Conservation (phyloP, 441 rosid species). For the Biscutella laevigata region DNA sequence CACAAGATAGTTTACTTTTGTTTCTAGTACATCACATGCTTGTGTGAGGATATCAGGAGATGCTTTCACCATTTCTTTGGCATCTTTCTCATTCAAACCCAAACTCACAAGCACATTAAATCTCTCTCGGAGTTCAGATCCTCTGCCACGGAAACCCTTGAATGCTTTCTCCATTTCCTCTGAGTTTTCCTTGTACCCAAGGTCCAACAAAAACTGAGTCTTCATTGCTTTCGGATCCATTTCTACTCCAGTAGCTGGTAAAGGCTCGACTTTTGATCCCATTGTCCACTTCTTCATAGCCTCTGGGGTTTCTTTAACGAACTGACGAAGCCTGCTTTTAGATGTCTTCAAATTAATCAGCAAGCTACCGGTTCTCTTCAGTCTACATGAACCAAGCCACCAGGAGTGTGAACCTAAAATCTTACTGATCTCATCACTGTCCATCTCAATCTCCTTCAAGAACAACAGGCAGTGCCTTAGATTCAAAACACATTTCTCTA, state of each 20-base stretch:
- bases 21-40: slow-evolving; percentile 33
- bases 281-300: slow-evolving; percentile 50
- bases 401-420: slow-evolving; percentile 36
- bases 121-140: slow-evolving; percentile 60
- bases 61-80: slow-evolving; percentile 37
- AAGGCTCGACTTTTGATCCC: slow-evolving; percentile 32
- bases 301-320: slow-evolving; percentile 50
- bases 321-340: slow-evolving; percentile 38
- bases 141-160: slow-evolving; percentile 48
- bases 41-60: slow-evolving; percentile 52
- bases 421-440: slow-evolving; percentile 36
- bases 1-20: slow-evolving; percentile 45
- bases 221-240: slow-evolving; percentile 32
- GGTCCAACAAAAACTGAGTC: slow-evolving; percentile 43
- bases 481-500: slow-evolving; percentile 44
- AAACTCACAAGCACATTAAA: slow-evolving; percentile 47
- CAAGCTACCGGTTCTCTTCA: slow-evolving; percentile 52
- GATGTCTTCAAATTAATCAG: slow-evolving; percentile 41
- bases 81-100: slow-evolving; percentile 51
- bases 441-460: slow-evolving; percentile 59
- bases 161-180: slow-evolving; percentile 32
- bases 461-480: slow-evolving; percentile 46
- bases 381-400: slow-evolving; percentile 41
- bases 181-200: slow-evolving; percentile 42
- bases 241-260: slow-evolving; percentile 28